Evolutionary conservation across 2,329 filamentous ascomycete genomes (phyloP).

Genomic region (Emergomyces pasteurianus): DNA sequence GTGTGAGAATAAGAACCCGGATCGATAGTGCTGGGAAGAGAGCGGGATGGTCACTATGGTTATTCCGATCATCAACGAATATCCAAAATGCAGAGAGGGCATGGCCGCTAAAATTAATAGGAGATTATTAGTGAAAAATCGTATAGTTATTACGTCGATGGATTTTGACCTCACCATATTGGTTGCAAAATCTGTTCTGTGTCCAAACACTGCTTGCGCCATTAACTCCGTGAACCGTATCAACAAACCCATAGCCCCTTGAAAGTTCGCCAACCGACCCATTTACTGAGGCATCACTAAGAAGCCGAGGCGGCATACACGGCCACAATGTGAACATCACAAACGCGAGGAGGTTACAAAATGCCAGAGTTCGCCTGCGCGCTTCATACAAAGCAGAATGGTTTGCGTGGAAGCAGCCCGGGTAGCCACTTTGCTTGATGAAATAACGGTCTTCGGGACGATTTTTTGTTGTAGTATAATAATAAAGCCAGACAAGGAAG

Average conservation of each 20-base stretch:
- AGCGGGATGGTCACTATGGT: conserved; percentile 57
- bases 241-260: conserved; percentile 48
- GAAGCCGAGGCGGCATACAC: conserved; percentile 48
- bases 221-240: conserved; percentile 45
- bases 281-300: conserved; percentile 42
- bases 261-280: conserved; percentile 47
- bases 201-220: conserved; percentile 60
- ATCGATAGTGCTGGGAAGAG: conserved; percentile 39
- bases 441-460: conserved; percentile 31
- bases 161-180: conserved; percentile 45
- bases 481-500: conserved; percentile 56
- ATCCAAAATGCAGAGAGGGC: conserved; percentile 65
- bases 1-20: conserved; percentile 21
- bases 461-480: conserved; percentile 54
- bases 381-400: conserved; percentile 44
- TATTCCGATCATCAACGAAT: conserved; percentile 59
- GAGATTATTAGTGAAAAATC: neutral
- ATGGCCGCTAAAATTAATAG: conserved; percentile 45
- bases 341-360: conserved; percentile 49
- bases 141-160: neutral
- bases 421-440: neutral
- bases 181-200: conserved; percentile 61
- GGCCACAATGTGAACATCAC: conserved; percentile 48
- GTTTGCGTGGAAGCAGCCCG: conserved; percentile 34
- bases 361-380: conserved; percentile 44